Base-by-base conservation (phyloP, 2,329 filamentous ascomycete species). In the Cladophialophora psammophila region DNA sequence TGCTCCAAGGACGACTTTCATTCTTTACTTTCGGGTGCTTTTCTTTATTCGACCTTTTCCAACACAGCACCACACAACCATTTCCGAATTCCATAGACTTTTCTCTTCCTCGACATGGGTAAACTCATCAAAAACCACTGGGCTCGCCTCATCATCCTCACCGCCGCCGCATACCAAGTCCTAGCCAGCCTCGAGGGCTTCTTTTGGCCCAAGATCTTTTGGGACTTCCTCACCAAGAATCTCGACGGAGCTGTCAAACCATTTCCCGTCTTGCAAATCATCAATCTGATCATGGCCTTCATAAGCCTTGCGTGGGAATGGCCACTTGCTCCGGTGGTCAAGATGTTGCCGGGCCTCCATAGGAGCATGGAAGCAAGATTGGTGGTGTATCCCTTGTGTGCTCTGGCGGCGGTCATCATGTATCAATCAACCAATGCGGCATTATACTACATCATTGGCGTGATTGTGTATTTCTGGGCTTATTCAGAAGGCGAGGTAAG, bases 41-140 rank as follows among this genome's bases (percentile, higher is more conserved):
- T 60, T 61, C 20, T 20, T 38, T 35, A 20, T 60, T 61, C 60
- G 55, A 54, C 38, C n/a, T 63, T 57, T 59, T 40, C 38, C 58
- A 53, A 56, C 65, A 56, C 65, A 18, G 48, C 42, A 58, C 50
- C 31, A 53, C 57, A 18, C 54, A 38, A 61, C 35, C 54, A 31
- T 66, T 54, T 56, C 52, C 34, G 20, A 58, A 58, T 36, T 40
- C 18, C 42, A 57, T 26, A 52, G 34, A n/a, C 38, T 26, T 34
- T 38, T 40, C 45, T 53, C 12, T 45, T 57, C 65, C 55, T 64
- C 64, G 48, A 64, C 71, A 80, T 99, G 95, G 95, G 95, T 80
- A 95, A 91, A 82, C 89, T 99, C 78, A 98, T 99, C 84, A 99
- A 99, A 87, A 98, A 98, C 84, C 95, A 99, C 84, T 97, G 93